phyloP scores from a whole-genome alignment of 192 early-diverging fungal species.

The Coemansia sp. region DNA sequence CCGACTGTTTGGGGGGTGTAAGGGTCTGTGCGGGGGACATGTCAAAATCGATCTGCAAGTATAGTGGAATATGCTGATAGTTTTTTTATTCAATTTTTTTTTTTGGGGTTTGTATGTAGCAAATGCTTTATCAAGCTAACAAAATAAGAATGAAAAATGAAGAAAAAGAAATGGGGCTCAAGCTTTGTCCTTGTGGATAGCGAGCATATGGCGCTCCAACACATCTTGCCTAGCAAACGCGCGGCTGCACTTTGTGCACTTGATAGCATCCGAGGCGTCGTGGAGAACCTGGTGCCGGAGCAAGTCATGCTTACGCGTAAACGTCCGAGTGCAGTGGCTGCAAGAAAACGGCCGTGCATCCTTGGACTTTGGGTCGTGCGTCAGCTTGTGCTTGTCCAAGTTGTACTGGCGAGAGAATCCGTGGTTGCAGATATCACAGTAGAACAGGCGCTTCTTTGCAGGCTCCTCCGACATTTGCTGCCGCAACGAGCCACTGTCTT shows the following conservation, averaged over 20 bases:
- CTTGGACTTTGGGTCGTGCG: slow-evolving; percentile 65
- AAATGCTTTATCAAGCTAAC: neutral
- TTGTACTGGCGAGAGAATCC: slow-evolving; percentile 85
- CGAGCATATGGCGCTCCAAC: slow-evolving; percentile 54
- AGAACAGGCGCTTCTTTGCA: slow-evolving; percentile 23
- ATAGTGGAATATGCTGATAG: neutral
- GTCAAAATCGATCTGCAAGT: too few species aligned
- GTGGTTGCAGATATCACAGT: slow-evolving; percentile 67
- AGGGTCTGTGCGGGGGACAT: too few species aligned
- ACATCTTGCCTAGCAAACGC: slow-evolving; percentile 60
- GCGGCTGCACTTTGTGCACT: slow-evolving; percentile 59
- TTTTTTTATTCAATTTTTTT: neutral
- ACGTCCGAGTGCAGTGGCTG: slow-evolving; percentile 64
- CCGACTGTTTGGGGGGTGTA: too few species aligned
- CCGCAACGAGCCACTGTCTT: neutral
- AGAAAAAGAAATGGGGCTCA: neutral
- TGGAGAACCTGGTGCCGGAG: slow-evolving; percentile 69
- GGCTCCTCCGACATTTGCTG: neutral
- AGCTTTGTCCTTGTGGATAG: slow-evolving; percentile 33
- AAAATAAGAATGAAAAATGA: neutral
- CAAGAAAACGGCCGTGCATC: slow-evolving; percentile 61
- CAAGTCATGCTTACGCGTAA: slow-evolving; percentile 83
- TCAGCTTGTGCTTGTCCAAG: slow-evolving; percentile 77
- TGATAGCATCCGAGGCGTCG: slow-evolving; percentile 54
- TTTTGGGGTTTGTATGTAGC: slow-evolving; percentile 8